Evolutionary conservation across 768 basidiomycete species (phyloP).

Genomic region (Amanita jacksonii): DNA sequence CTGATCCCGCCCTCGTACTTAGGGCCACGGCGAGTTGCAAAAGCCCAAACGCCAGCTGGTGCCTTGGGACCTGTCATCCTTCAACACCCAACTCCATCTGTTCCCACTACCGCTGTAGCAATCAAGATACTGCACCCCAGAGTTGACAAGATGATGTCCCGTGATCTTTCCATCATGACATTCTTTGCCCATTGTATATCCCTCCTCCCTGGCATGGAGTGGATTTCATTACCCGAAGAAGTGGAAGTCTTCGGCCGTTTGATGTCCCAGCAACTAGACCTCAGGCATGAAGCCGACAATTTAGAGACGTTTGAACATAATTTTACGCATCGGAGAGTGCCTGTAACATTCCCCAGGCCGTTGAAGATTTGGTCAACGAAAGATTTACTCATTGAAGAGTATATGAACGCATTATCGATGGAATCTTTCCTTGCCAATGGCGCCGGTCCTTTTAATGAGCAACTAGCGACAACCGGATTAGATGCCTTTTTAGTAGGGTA

Average conservation of each 20-base stretch:
- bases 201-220: slow-evolving; percentile 85
- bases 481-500: slow-evolving; percentile 84
- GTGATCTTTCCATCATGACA: slow-evolving; percentile 92
- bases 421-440: slow-evolving; percentile 84
- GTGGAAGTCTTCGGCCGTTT: slow-evolving; percentile 90
- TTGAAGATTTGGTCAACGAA: slow-evolving; percentile 71
- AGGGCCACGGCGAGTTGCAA: slow-evolving; percentile 50
- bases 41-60: slow-evolving; percentile 34
- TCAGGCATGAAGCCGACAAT: slow-evolving; percentile 86
- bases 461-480: slow-evolving; percentile 84
- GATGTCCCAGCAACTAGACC: slow-evolving; percentile 93
- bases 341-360: slow-evolving; percentile 87
- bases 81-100: slow-evolving; percentile 56
- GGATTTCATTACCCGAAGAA: slow-evolving; percentile 94
- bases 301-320: slow-evolving; percentile 77
- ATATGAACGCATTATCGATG: slow-evolving; percentile 83
- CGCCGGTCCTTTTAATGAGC: slow-evolving; percentile 84
- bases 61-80: slow-evolving; percentile 44
- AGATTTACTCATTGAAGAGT: slow-evolving; percentile 88
- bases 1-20: slow-evolving; percentile 82
- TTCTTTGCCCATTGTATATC: slow-evolving; percentile 80
- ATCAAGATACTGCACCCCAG: slow-evolving; percentile 93
- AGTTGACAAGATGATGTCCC: slow-evolving; percentile 69
- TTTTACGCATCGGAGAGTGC: slow-evolving; percentile 69
- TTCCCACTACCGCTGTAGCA: slow-evolving; percentile 82